Conservation (phyloP, 192 early-diverging fungal species). For the Phycomyces nitens region DNA sequence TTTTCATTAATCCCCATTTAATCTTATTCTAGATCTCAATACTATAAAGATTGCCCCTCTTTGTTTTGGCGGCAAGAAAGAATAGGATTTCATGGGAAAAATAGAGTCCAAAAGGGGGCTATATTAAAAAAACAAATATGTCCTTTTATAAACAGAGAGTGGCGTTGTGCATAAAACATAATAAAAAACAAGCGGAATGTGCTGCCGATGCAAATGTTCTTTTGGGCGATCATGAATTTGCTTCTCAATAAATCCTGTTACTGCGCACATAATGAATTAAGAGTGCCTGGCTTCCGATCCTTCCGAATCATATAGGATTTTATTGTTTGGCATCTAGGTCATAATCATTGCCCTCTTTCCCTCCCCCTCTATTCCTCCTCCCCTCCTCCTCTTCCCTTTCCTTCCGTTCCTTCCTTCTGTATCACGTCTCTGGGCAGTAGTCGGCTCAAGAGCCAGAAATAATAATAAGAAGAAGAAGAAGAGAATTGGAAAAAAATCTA, state of each 20-base stretch:
- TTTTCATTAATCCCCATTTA: background rate
- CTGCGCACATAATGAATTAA: conserved; percentile 5
- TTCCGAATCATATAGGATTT: no score
- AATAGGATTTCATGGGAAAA: background rate
- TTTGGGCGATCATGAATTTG: background rate
- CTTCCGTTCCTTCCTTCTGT: no score
- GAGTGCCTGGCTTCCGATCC: no score
- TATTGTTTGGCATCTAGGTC: no score
- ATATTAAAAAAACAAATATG: background rate
- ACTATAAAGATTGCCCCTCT: background rate
- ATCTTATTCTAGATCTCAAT: background rate
- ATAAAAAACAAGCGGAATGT: background rate
- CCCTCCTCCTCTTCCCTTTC: no score
- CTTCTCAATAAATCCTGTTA: background rate
- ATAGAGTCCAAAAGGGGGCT: background rate
- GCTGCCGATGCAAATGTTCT: background rate
- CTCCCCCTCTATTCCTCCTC: no score
- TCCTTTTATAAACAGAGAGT: no score
- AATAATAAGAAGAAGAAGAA: no score
- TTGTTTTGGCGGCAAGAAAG: background rate
- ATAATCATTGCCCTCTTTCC: no score
- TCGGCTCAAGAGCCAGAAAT: no score
- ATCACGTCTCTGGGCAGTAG: no score
- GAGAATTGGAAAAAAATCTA: no score
- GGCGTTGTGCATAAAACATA: background rate